phyloP scores from a whole-genome alignment of 2,329 filamentous ascomycete genomes.

The Cordyceps pruinosa region DNA sequence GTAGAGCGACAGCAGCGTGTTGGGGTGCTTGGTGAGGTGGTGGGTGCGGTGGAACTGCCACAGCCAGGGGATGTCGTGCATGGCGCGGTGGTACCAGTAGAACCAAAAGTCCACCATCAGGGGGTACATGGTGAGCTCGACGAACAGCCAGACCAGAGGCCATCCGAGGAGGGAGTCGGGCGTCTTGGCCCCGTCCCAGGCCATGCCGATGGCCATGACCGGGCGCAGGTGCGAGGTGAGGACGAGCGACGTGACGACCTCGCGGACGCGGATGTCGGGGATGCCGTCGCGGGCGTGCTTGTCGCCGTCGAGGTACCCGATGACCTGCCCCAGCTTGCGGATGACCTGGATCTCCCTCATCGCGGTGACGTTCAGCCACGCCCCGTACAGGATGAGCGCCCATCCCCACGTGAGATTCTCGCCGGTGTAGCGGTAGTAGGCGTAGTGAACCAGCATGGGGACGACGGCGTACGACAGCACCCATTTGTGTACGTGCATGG shows the following conservation, averaged over 20 bases:
- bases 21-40: constrained; percentile 38
- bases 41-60: constrained; percentile 40
- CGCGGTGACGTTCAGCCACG: constrained; percentile 33
- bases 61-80: constrained; percentile 33
- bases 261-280: constrained; percentile 31
- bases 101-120: constrained; percentile 40
- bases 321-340: constrained; percentile 29
- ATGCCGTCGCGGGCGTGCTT: constrained; percentile 36
- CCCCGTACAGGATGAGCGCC: constrained; percentile 26
- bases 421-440: constrained; percentile 25
- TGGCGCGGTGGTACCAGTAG: constrained; percentile 36
- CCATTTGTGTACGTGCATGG: constrained; percentile 32
- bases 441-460: constrained; percentile 32
- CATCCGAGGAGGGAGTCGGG: constrained; percentile 11
- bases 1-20: constrained; percentile 34
- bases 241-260: constrained; percentile 27
- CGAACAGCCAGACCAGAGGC: constrained; percentile 27
- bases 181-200: constrained; percentile 18
- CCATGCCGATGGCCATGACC: constrained; percentile 28
- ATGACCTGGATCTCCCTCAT: constrained; percentile 33
- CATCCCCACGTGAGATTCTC: constrained; percentile 26
- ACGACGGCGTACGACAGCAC: constrained; percentile 31
- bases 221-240: constrained; percentile 27
- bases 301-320: constrained; percentile 38
- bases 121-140: constrained; percentile 34